These are phyloP conservation scores for Herpetomonas tarakana DNA, from an alignment of 208 protist genomes.

Conservation along the genomic window DNA sequence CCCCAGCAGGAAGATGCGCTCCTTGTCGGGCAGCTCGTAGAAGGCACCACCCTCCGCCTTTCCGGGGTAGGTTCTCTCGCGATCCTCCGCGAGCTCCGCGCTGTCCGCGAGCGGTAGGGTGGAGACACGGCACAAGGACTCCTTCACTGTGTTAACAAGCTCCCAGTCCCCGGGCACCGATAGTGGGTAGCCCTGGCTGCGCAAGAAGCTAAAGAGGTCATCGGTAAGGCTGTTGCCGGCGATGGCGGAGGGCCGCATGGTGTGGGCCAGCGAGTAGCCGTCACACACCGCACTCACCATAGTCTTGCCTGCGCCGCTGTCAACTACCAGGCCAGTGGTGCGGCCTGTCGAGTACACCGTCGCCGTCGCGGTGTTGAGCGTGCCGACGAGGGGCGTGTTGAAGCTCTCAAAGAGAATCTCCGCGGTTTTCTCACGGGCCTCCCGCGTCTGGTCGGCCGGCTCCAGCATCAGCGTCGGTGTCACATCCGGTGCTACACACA, in stretches of 20 bases:
- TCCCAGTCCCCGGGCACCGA: conserved; percentile 62
- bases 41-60: conserved; percentile 4
- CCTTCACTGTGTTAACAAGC: conserved; percentile 77
- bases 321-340: conserved; percentile 97
- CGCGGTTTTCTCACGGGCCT: conserved; percentile 92
- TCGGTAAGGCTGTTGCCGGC: conserved; percentile 83
- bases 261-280: conserved; percentile 87
- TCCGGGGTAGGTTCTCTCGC: neutral
- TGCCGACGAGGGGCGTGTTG: conserved; percentile 89
- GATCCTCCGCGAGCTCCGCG: conserved; percentile 10
- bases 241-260: conserved; percentile 50
- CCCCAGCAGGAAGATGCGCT: conserved; percentile 78
- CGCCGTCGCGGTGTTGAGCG: conserved; percentile 93
- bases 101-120: conserved; percentile 24
- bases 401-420: conserved; percentile 98
- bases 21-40: conserved; percentile 87
- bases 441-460: conserved; percentile 92
- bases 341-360: conserved; percentile 97
- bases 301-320: conserved; percentile 98
- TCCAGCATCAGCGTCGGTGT: conserved; percentile 96
- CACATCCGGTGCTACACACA: conserved; percentile 53
- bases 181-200: conserved; percentile 88
- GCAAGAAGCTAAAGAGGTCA: conserved; percentile 56
- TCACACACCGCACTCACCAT: conserved; percentile 98
- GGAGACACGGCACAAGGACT: conserved; percentile 71